Percentiles rank a stretch among this genome's conserved stretches.
Conservation (phyloP, 352 stramenopile genomes). For the Elongisporangium undulatum region DNA sequence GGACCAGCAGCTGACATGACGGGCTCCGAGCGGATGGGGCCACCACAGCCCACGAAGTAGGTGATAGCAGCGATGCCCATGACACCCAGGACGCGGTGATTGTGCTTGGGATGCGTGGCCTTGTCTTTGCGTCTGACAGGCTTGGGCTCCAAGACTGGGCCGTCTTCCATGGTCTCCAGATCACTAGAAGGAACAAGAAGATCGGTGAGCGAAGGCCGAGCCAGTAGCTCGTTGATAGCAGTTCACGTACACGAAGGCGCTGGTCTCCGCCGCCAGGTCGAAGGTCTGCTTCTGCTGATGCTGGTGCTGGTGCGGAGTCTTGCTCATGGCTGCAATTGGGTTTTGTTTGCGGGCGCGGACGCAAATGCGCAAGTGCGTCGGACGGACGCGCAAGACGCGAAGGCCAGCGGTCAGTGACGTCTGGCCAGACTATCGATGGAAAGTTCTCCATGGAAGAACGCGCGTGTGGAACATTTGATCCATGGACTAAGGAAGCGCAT, state of each 20-base stretch:
- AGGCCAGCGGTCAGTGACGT: neutral
- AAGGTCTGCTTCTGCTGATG: neutral
- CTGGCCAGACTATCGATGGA: neutral
- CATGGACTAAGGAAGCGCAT: neutral
- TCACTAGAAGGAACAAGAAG: constrained; percentile 5
- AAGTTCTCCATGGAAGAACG: neutral
- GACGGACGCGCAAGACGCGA: neutral
- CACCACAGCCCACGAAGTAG: constrained; percentile 44
- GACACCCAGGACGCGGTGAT: constrained; percentile 32
- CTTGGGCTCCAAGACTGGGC: constrained; percentile 11
- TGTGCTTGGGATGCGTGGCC: constrained; percentile 1
- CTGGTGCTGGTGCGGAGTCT: neutral
- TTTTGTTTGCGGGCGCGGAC: neutral
- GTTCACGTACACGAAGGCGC: constrained; percentile 9
- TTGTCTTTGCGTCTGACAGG: constrained; percentile 13
- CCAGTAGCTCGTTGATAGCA: too few relatives aligned
- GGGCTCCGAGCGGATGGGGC: constrained; percentile 46
- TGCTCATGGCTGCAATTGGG: neutral
- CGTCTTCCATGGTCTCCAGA: constrained; percentile 15
- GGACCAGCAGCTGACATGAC: constrained; percentile 57
- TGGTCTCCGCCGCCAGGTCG: neutral
- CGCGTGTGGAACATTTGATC: neutral
- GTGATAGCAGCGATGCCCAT: constrained; percentile 38
- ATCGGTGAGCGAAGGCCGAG: neutral
- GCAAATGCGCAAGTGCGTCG: neutral